Conservation (phyloP, 306 rosid genomes). For the Pterocarpus santalinus region DNA sequence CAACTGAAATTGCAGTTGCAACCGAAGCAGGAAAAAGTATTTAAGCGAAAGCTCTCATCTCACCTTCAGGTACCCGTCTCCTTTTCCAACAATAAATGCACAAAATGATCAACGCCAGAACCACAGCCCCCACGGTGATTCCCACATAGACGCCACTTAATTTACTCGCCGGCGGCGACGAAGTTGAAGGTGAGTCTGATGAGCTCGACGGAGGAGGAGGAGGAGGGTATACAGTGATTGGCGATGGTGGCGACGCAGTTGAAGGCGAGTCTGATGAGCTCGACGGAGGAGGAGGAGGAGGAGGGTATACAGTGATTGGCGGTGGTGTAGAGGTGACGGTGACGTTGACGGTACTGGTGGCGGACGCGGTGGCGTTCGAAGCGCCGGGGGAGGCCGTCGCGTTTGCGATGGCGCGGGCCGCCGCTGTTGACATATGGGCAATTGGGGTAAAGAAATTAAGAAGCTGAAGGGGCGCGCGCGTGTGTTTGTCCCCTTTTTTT, state of each 20-base stretch:
- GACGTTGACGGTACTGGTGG: slow-evolving; percentile 51
- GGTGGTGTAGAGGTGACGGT: slow-evolving; percentile 43
- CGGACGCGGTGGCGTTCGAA: slow-evolving; percentile 43
- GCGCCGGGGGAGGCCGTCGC: slow-evolving; percentile 59
- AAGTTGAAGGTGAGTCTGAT: not conserved
- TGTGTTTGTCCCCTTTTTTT: no score
- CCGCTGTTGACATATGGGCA: slow-evolving; percentile 54
- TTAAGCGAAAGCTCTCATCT: slow-evolving; percentile 1
- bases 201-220: slow-evolving; percentile 45
- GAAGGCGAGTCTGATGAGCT: no score
- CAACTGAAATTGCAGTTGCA: not conserved
- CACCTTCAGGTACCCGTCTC: slow-evolving; percentile 83
- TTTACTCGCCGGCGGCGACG: slow-evolving; percentile 32
- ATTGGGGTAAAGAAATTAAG: no score
- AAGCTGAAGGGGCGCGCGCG: no score
- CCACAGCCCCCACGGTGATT: slow-evolving; percentile 73
- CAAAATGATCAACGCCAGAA: slow-evolving; percentile 59
- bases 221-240: slow-evolving; percentile 40
- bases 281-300: no score
- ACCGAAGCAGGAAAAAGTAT: not conserved
- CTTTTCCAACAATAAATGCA: slow-evolving; percentile 72
- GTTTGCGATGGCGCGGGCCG: no score
- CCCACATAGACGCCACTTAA: slow-evolving; percentile 72
- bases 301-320: slow-evolving; percentile 13
- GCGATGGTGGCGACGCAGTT: no score